phyloP scores from a whole-genome alignment of 2,329 filamentous ascomycete species.

The Cordyceps javanica region DNA sequence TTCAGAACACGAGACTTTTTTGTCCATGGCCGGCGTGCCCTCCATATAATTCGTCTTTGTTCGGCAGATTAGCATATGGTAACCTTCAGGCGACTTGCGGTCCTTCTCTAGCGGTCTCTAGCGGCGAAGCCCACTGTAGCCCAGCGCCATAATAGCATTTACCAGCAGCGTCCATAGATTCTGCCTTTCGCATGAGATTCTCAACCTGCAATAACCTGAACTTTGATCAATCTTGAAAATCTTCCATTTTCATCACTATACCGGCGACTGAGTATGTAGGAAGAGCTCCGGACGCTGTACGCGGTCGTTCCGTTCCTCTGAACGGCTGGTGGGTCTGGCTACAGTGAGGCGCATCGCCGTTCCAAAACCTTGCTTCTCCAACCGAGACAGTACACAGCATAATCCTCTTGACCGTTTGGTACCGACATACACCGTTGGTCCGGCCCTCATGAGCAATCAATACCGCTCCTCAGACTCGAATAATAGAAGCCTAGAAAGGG shows the following conservation, averaged over 20 bases:
- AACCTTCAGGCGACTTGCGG: neutral
- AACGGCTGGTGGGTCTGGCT: neutral
- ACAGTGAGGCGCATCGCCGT: neutral
- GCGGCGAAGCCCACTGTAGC: neutral
- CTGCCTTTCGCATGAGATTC: too few species aligned
- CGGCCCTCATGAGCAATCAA: constrained; percentile 15
- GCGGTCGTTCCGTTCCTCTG: neutral
- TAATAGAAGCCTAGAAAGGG: constrained; percentile 20
- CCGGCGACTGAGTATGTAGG: neutral
- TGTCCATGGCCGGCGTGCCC: neutral
- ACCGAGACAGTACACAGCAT: neutral
- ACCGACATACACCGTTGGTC: neutral
- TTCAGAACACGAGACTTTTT: neutral
- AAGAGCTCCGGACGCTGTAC: too few species aligned
- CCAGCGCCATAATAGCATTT: neutral
- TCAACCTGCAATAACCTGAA: too few species aligned
- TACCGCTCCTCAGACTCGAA: constrained; percentile 14
- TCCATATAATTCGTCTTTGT: too few species aligned
- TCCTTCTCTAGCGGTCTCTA: neutral
- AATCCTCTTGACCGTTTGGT: neutral
- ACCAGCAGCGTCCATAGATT: neutral
- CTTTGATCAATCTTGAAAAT: too few species aligned
- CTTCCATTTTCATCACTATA: too few species aligned
- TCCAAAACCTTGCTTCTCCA: neutral
- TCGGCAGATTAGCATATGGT: too few species aligned